phyloP scores from a whole-genome alignment of 345 rosid species.

The Lumnitzera racemosa region DNA sequence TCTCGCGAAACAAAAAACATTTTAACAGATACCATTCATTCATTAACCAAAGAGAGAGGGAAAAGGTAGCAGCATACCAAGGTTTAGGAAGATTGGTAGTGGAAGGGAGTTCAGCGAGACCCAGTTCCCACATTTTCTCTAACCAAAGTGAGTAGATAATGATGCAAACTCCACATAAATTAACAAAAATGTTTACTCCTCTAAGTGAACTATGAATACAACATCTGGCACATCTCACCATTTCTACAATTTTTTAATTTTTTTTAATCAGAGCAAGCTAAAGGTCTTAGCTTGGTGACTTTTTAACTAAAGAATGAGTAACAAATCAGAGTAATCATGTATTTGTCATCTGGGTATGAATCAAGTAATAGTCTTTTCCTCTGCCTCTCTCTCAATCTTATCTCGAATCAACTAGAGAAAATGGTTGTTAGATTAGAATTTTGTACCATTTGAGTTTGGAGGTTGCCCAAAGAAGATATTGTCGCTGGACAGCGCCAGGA shows the following conservation, averaged over 20 bases:
- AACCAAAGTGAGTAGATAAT: conserved; percentile 56
- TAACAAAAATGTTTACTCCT: conserved; percentile 21
- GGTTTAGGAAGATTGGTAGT: conserved; percentile 24
- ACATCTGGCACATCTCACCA: conserved; percentile 37
- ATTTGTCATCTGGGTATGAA: too few species aligned
- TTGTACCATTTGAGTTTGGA: too few species aligned
- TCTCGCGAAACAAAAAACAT: too few species aligned
- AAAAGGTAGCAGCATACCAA: conserved; percentile 23
- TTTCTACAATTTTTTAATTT: not conserved
- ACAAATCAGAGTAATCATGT: too few species aligned
- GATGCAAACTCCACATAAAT: conserved; percentile 27
- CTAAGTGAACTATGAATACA: conserved; percentile 24
- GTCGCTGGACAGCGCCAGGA: too few species aligned
- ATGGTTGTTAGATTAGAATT: too few species aligned
- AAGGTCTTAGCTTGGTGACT: not conserved
- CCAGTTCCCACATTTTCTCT: conserved; percentile 32
- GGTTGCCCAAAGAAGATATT: too few species aligned
- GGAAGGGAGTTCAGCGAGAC: conserved; percentile 15
- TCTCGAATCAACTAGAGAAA: too few species aligned
- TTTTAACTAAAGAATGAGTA: too few species aligned
- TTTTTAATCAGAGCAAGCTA: not conserved
- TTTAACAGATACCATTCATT: too few species aligned
- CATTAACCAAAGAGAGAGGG: not conserved
- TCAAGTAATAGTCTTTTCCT: too few species aligned
- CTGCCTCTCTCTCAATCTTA: too few species aligned